Evolutionary conservation across 1,284 basidiomycete genomes (phyloP), one percentile per base, ranked within the genome.

Genomic region (Trichosporon ovoides): DNA sequence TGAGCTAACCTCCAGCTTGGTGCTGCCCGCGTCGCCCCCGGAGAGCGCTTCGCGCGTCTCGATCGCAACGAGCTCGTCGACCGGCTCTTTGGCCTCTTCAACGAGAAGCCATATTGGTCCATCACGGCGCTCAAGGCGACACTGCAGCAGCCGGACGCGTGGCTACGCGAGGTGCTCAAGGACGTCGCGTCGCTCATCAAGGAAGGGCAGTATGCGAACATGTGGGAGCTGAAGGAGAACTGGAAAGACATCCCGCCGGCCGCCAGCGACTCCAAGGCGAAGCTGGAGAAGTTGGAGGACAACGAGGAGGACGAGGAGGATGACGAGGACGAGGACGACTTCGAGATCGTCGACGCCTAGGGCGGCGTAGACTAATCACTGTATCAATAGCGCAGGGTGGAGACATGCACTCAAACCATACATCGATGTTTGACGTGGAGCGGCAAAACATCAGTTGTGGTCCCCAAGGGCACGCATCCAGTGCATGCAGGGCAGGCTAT

Each of bases 91-190:
- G 71, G 77, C 2, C 80, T 87, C 9, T 98, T 95, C 80, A 83
- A 84, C 58, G 84, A 89, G 56, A 83, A 84, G 59, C 84, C 87
- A 36, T 86, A 86, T 63, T 97, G 92, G 92, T 81, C 85, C 60
- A 85, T 96, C 72, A 87, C 87, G 63, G 81, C 84, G 16, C 78
- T 97, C 53, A 83, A 90, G 49, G 85, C 88, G 62, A 85, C 84
- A 56, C 89, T 89, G 0, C 87, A 93, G 72, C 94, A 98, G 76
- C 94, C 94, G 1, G 90, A 95, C 74, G 85, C 82, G 14, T 97
- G 92, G 75, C 83, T 98, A 58, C 89, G 92, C 67, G 91, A 97
- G 67, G 86, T 91, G 0, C 78, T 98, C 52, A 80, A 79, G 43
- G 87, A 91, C 63, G 87, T 97, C 50, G 93, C 89, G 2, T 84